Evolutionary conservation across 2,329 filamentous ascomycete species (phyloP).

Genomic region (Neopestalotiopsis sp.): DNA sequence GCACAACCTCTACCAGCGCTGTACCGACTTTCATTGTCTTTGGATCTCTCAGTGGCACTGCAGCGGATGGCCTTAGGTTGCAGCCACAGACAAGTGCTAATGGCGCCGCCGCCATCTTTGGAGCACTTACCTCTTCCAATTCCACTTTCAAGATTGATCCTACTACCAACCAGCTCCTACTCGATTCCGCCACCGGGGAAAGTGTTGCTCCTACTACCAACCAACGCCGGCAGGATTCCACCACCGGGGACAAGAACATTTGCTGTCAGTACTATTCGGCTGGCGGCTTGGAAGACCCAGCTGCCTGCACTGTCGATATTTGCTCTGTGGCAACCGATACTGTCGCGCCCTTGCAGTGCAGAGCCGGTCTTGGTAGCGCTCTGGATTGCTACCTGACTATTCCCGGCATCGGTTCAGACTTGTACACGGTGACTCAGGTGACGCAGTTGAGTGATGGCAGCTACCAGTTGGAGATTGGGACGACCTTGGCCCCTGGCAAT

Average conservation of each 20-base stretch:
- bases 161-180: neutral
- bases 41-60: neutral
- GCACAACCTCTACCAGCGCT: neutral
- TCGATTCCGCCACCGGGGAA: neutral
- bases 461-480: slow-evolving; percentile 2
- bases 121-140: neutral
- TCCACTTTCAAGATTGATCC: neutral
- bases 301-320: slow-evolving; percentile 2
- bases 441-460: neutral
- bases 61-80: neutral
- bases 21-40: neutral
- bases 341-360: slow-evolving; percentile 9
- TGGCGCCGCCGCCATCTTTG: slow-evolving; percentile 1
- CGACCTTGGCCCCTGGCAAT: neutral
- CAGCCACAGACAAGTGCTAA: neutral
- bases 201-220: too few species aligned
- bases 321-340: neutral
- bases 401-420: neutral
- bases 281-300: neutral
- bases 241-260: slow-evolving; percentile 1
- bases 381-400: neutral
- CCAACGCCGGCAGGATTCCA: too few species aligned
- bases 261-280: neutral
- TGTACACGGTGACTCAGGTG: neutral
- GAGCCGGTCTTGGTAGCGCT: neutral